Evolutionary conservation across 2,329 filamentous ascomycete genomes (phyloP), one percentile per base, ranked within the genome.

Genomic region (Sporothrix pseudoabietina): DNA sequence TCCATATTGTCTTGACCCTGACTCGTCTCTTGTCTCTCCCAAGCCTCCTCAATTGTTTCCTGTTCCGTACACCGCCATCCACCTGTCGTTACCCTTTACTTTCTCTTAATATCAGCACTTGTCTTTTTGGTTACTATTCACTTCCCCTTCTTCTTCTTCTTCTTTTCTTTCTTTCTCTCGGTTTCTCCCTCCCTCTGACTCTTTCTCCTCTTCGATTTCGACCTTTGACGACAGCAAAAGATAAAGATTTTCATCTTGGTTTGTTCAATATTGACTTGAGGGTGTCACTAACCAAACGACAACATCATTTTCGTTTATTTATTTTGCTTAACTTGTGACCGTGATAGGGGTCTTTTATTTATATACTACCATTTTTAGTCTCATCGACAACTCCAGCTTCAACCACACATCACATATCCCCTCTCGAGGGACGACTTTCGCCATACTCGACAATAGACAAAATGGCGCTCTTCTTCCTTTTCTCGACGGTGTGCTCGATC

Each of bases 401-500:
- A 19, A 35, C 30, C 55, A 14, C 32, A n/a, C 3, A 39, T 22
- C 41, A 66, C 19, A 63, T 35, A 10, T 16, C 61, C 61, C 61
- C 61, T 65, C 61, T 47, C 61, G 72, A 59, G 68, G 35, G 47
- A 35, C 52, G 32, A 35, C 3, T 1, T 3, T 26, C 59, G 22
- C 26, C 52, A 26, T 19, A 44, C 12, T 16, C 44, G 35, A 47
- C 39, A 8, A 52, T n/a, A 8, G 22, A n/a, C 39, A 30, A 49
- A 6, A 75, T 74, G 71, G 69, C 54, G 12, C 35, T 74, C 16
- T 4, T 14, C 12, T 71, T 74, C 26, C 52, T 73, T 9, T 44
- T 82, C 35, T 79, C 81, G 12, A 75, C 80, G n/a, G 71, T 81
- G 22, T 75, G 82, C 30, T 79, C 81, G 4, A 75, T 81, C 7